These are phyloP conservation scores for Ogataea ganodermae DNA, from an alignment of 805 yeast species.

Conservation along the genomic window DNA sequence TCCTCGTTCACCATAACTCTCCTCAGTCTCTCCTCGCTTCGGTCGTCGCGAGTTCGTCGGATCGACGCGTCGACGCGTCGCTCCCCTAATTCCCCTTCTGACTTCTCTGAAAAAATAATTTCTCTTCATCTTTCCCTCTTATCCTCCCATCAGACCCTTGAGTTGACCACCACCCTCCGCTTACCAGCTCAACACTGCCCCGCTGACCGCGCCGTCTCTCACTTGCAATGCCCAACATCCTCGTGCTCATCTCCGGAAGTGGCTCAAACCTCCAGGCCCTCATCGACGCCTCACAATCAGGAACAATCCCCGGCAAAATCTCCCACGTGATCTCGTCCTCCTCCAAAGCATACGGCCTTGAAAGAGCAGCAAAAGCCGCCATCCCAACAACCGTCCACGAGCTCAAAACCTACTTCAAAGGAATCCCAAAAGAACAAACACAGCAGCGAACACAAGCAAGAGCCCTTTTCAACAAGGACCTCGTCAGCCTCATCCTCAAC, in stretches of 20 bases:
- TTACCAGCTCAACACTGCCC: no score
- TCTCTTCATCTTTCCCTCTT: not conserved
- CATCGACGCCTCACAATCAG: conserved; percentile 64
- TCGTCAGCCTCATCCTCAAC: conserved; percentile 64
- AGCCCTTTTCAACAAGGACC: conserved; percentile 70
- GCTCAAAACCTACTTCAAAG: conserved; percentile 71
- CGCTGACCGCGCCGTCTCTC: not conserved
- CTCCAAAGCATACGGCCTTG: conserved; percentile 81
- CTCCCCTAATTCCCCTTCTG: no score
- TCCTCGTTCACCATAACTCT: no score
- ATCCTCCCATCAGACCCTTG: not conserved
- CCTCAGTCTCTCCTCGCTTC: no score
- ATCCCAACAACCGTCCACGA: conserved; percentile 77
- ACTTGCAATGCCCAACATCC: conserved; percentile 36
- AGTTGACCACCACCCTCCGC: no score
- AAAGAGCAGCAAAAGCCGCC: conserved; percentile 67
- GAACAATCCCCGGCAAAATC: conserved; percentile 49
- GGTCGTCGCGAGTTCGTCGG: no score
- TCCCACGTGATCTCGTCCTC: conserved; percentile 84
- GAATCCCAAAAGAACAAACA: conserved; percentile 68
- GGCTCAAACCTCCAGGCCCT: conserved; percentile 97
- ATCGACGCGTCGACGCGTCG: no score
- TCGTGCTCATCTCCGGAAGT: conserved; percentile 89
- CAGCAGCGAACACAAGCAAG: conserved; percentile 62
- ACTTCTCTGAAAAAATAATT: not conserved